Percentiles rank a stretch among this genome's conserved stretches.
Conservation (phyloP, 306 rosid species). For the Arachis stenosperma region DNA sequence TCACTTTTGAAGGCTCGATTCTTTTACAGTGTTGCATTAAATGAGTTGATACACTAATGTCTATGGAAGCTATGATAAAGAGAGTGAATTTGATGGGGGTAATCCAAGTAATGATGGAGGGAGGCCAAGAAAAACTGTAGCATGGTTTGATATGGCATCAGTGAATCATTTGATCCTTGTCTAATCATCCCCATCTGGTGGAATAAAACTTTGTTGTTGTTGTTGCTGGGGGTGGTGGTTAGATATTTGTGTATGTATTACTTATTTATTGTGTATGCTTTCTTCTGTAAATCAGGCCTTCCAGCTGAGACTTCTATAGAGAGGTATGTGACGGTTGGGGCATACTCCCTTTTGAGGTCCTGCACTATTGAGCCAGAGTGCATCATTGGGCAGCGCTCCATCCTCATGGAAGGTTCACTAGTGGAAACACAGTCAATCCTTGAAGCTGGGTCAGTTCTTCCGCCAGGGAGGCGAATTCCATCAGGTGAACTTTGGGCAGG, state of each 20-base stretch:
- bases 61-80: neutral
- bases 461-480: conserved; percentile 96
- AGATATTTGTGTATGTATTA: conserved; percentile 10
- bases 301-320: conserved; percentile 90
- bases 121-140: neutral
- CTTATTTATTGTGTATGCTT: conserved; percentile 25
- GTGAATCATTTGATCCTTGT: neutral
- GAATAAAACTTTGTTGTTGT: neutral
- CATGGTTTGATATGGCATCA: neutral
- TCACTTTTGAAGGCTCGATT: neutral
- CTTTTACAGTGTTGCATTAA: neutral
- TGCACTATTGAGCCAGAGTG: conserved; percentile 98
- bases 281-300: conserved; percentile 66
- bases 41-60: too few relatives aligned
- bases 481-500: conserved; percentile 98
- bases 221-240: neutral
- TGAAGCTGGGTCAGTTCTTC: conserved; percentile 98
- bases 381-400: conserved; percentile 95
- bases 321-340: conserved; percentile 91
- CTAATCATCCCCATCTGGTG: neutral
- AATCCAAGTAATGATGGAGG: neutral
- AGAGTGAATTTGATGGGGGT: neutral
- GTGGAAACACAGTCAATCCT: conserved; percentile 94
- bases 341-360: conserved; percentile 89
- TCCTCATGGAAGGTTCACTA: conserved; percentile 97